A percentile compares a stretch with the other conserved stretches of the same genome.
Evolutionary conservation across 2,329 filamentous ascomycete species (phyloP).

Genomic region (Verticillium nubilum): DNA sequence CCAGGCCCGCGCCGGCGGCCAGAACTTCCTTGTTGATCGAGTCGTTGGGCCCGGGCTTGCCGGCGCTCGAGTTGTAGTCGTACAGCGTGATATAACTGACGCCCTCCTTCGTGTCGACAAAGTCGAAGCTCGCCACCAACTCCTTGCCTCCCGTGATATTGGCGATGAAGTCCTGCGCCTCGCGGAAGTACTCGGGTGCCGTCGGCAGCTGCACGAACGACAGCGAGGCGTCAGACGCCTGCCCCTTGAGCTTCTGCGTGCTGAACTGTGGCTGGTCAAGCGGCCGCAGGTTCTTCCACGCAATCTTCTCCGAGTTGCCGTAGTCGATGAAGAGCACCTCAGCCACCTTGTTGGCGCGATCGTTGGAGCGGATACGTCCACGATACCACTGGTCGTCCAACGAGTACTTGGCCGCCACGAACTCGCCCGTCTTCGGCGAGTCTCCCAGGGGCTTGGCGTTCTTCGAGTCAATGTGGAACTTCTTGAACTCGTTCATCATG

Average conservation of each 20-base stretch:
- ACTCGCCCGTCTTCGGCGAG: conserved; percentile 84
- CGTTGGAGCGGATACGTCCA: conserved; percentile 83
- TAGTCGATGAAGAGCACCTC: conserved; percentile 96
- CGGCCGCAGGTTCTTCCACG: conserved; percentile 80
- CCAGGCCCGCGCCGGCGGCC: conserved; percentile 79
- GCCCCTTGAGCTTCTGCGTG: conserved; percentile 73
- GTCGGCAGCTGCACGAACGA: conserved; percentile 86
- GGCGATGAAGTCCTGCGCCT: conserved; percentile 70
- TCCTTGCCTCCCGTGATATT: conserved; percentile 70
- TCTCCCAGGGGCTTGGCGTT: conserved; percentile 70
- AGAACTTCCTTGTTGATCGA: conserved; percentile 89
- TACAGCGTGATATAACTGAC: conserved; percentile 83
- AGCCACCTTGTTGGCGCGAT: conserved; percentile 80
- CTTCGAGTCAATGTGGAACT: conserved; percentile 79
- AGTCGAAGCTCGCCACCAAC: conserved; percentile 88
- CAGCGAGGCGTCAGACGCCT: conserved; percentile 81
- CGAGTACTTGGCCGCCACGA: conserved; percentile 85
- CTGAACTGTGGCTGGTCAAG: conserved; percentile 76
- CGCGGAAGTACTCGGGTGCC: conserved; percentile 73
- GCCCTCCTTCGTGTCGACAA: conserved; percentile 71
- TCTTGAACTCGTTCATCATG: conserved; percentile 85
- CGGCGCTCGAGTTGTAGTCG: conserved; percentile 61
- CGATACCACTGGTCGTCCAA: conserved; percentile 93
- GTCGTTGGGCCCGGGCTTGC: conserved; percentile 55
- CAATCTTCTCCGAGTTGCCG: conserved; percentile 84